These are phyloP conservation scores for Boletus smithii DNA, from an alignment of 1,284 basidiomycete genomes.

Conservation along the genomic window DNA sequence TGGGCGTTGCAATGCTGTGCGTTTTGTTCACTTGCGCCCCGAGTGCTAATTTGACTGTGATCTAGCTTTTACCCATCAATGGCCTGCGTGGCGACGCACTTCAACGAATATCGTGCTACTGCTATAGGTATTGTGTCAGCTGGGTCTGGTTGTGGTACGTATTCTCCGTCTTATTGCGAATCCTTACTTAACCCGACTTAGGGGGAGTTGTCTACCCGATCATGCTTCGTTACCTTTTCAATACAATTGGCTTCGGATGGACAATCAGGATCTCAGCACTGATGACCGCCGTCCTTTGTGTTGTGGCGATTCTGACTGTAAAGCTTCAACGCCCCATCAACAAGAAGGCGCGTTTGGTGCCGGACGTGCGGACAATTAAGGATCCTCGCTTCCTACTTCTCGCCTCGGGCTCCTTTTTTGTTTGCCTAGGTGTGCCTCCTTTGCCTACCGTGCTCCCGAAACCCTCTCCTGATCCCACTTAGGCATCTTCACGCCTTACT, in stretches of 20 bases:
- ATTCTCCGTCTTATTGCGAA: slow-evolving; percentile 15
- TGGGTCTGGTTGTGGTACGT: slow-evolving; percentile 52
- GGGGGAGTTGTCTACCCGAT: slow-evolving; percentile 69
- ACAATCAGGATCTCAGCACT: slow-evolving; percentile 50
- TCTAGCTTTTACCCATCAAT: slow-evolving; percentile 56
- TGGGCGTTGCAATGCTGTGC: slow-evolving; percentile 57
- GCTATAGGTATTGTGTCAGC: slow-evolving; percentile 53
- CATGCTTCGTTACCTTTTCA: slow-evolving; percentile 57
- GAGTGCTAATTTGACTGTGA: neutral
- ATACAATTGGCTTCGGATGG: slow-evolving; percentile 58
- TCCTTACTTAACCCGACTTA: slow-evolving; percentile 24
- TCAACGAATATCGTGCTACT: slow-evolving; percentile 55
- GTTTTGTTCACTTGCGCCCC: slow-evolving; percentile 23
- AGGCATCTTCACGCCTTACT: slow-evolving; percentile 64
- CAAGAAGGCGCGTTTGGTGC: slow-evolving; percentile 23
- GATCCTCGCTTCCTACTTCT: slow-evolving; percentile 47
- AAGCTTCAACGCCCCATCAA: slow-evolving; percentile 20
- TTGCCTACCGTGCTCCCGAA: neutral
- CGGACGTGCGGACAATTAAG: slow-evolving; percentile 37
- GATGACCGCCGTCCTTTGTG: slow-evolving; percentile 40
- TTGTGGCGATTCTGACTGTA: slow-evolving; percentile 42
- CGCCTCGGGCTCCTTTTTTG: slow-evolving; percentile 45
- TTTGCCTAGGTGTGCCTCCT: slow-evolving; percentile 44
- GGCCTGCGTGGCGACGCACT: slow-evolving; percentile 53
- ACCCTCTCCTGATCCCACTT: slow-evolving; percentile 43